These are phyloP conservation scores for Pogostemon cablin DNA, from an alignment of 257 asterid genomes.

Conservation along the genomic window DNA sequence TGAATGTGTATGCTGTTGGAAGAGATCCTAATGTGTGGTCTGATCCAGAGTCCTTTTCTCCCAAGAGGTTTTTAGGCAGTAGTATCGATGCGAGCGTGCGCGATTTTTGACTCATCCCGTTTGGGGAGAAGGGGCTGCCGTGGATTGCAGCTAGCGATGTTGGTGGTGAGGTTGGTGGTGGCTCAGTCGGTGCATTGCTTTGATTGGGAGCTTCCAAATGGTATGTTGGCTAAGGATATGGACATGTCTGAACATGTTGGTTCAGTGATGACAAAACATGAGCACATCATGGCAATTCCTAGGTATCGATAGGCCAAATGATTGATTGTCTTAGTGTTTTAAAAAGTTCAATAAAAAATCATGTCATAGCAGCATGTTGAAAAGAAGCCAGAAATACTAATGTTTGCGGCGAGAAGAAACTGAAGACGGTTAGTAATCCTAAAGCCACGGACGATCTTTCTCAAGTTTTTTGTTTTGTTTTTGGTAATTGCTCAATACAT, in stretches of 20 bases:
- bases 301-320: background rate
- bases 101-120: conserved; percentile 2
- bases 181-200: conserved; percentile 31
- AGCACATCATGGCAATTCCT: conserved; percentile 29
- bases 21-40: conserved; percentile 42
- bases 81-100: conserved; percentile 27
- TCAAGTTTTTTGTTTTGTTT: too few species aligned
- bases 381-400: too few species aligned
- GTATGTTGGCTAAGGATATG: conserved; percentile 8
- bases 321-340: background rate
- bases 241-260: conserved; percentile 41
- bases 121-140: conserved; percentile 47
- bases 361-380: too few species aligned
- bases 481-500: too few species aligned
- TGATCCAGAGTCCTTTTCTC: conserved; percentile 33
- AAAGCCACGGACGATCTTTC: too few species aligned
- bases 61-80: conserved; percentile 35
- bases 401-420: too few species aligned
- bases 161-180: conserved; percentile 33
- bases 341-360: too few species aligned
- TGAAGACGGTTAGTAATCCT: too few species aligned
- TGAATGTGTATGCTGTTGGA: conserved; percentile 44
- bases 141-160: conserved; percentile 37
- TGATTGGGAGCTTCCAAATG: conserved; percentile 41
- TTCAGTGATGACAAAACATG: conserved; percentile 21